Evolutionary conservation across 2,329 filamentous ascomycete genomes (phyloP), one percentile per base, ranked within the genome.

Genomic region (Penicillium italicum): DNA sequence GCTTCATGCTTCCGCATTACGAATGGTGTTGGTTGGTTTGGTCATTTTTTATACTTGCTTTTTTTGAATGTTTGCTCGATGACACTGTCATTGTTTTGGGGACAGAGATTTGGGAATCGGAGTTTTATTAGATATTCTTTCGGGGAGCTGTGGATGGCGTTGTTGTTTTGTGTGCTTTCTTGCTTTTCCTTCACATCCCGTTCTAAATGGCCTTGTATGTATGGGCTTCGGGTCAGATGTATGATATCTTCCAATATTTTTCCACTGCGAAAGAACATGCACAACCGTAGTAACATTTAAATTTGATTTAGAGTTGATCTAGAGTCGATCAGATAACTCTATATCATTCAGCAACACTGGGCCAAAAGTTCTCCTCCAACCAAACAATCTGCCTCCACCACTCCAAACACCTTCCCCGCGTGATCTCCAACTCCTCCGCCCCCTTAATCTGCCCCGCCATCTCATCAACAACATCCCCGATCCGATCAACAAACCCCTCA

Each of bases 351-450:
- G 45, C 55, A 44, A 76, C 62, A 18, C 61, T 64, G 0, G 84
- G 83, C 84, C 84, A 87, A 66, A 87, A 87, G 1, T 72, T 71
- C 62, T 78, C 76, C 70, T 87, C 85, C 9, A 85, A 76, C 55
- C 77, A 76, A 58, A 87, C 65, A 33, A 77, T 70, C 64, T 76
- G 74, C 62, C 64, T 70, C 74, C 75, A 78, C 66, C 86, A 77
- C 53, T 79, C 76, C 57, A 79, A 74, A 48, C 69, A 74, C 62
- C 78, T 65, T 1, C 76, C 76, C 36, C 77, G 67, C 48, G 71
- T 67, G 28, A 76, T 62, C 48, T 79, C 62, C 37, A 64, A 65
- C 53, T 71, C 69, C 52, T 74, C 72, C 1, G 63, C 68, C 24
- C 62, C 68, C 50, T 72, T 65, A 2, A 80, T 66, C 44, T 75